These are phyloP conservation scores for Penicillium sp. DNA, from an alignment of 2,329 filamentous ascomycete genomes.

Conservation along the genomic window DNA sequence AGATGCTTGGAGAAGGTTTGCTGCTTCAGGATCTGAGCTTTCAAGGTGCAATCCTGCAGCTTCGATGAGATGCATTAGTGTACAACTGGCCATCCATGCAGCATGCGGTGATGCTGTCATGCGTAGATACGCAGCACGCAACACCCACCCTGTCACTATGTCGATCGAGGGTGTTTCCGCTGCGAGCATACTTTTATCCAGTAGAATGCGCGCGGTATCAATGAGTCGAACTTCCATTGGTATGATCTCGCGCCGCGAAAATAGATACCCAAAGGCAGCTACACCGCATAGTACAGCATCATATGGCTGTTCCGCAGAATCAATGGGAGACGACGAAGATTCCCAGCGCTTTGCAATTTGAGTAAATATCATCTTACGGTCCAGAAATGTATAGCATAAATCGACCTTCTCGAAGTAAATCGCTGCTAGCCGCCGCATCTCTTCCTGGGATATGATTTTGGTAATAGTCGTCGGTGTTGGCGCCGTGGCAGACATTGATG, in stretches of 20 bases:
- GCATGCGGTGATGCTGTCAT: slow-evolving; percentile 55
- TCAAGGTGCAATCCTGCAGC: slow-evolving; percentile 46
- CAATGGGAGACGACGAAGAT: slow-evolving; percentile 12
- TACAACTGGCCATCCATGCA: slow-evolving; percentile 57
- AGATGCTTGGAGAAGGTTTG: slow-evolving; percentile 2
- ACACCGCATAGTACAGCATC: slow-evolving; percentile 56
- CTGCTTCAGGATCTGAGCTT: slow-evolving; percentile 16
- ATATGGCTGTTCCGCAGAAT: slow-evolving; percentile 33
- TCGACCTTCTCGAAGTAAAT: slow-evolving; percentile 57
- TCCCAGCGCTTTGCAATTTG: slow-evolving; percentile 34
- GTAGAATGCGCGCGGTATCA: slow-evolving; percentile 47
- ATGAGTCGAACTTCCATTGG: slow-evolving; percentile 49
- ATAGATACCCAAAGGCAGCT: slow-evolving; percentile 56
- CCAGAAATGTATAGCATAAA: slow-evolving; percentile 53
- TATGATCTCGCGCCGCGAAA: slow-evolving; percentile 48
- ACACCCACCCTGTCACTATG: slow-evolving; percentile 48
- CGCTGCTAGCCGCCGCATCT: slow-evolving; percentile 49
- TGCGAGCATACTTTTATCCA: slow-evolving; percentile 44
- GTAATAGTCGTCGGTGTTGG: slow-evolving; percentile 40
- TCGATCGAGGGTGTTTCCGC: slow-evolving; percentile 32
- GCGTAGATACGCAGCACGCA: slow-evolving; percentile 56
- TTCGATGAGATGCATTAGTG: slow-evolving; percentile 59
- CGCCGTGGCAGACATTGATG: slow-evolving; percentile 11
- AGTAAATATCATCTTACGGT: slow-evolving; percentile 29
- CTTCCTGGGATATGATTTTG: slow-evolving; percentile 48